Percentiles rank a stretch among this genome's conserved stretches.
Evolutionary conservation across 2,329 filamentous ascomycete species (phyloP).

Genomic region (Magnaporthiopsis poae): DNA sequence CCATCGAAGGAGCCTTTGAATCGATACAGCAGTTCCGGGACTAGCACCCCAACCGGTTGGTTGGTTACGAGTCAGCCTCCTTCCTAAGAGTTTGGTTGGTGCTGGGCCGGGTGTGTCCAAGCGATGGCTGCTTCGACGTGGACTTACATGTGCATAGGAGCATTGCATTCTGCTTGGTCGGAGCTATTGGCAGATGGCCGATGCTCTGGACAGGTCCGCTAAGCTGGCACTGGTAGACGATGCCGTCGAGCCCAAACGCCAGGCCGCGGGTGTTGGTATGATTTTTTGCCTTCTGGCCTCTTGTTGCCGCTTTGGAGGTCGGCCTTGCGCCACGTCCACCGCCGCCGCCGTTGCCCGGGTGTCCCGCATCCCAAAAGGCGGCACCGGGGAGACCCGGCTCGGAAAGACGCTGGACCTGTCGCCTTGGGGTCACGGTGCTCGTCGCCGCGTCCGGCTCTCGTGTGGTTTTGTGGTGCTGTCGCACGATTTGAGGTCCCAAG

Average conservation of each 20-base stretch:
- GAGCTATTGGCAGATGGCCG: slow-evolving; percentile 13
- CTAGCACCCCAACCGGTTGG: slow-evolving; percentile 17
- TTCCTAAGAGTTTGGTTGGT: neutral
- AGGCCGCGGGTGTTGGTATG: slow-evolving; percentile 1
- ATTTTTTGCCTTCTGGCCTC: too few relatives aligned
- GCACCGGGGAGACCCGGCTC: neutral
- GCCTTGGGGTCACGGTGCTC: slow-evolving; percentile 2
- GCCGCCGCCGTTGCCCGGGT: neutral
- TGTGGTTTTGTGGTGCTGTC: neutral
- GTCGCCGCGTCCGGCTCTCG: neutral
- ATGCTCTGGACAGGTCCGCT: slow-evolving; percentile 13
- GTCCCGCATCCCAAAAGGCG: neutral
- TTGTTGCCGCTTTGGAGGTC: neutral
- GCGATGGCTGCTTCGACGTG: neutral
- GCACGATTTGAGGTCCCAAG: neutral
- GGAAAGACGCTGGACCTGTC: neutral
- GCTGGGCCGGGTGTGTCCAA: neutral
- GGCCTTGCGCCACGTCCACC: neutral
- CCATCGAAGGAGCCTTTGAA: slow-evolving; percentile 40
- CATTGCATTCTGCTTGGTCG: slow-evolving; percentile 15
- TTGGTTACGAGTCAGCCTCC: neutral
- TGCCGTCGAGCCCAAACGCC: slow-evolving; percentile 11
- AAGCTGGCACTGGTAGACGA: slow-evolving; percentile 13
- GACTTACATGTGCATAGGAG: slow-evolving; percentile 15
- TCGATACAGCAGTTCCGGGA: slow-evolving; percentile 34